Conservation (phyloP, 495 filamentous ascomycete genomes). For the Annulohypoxylon nitens region DNA sequence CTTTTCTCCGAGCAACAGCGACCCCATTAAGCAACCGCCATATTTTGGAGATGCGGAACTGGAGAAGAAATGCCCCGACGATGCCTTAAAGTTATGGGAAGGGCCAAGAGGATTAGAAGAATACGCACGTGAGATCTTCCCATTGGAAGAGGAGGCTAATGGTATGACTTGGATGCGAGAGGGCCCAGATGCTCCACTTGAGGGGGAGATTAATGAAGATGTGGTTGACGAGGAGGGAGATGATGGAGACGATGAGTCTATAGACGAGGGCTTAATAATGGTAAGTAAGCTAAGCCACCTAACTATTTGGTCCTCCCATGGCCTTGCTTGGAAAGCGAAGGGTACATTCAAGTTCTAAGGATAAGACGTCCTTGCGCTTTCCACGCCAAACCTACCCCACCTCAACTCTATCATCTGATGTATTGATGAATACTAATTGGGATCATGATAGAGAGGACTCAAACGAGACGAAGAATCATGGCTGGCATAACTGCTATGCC, state of each 20-base stretch:
- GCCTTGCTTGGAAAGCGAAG: not conserved
- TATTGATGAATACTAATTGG: constrained; percentile 19
- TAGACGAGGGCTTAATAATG: constrained; percentile 65
- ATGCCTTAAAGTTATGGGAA: constrained; percentile 87
- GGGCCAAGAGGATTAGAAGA: constrained; percentile 93
- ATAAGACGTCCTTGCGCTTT: not conserved
- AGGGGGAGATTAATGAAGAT: constrained; percentile 49
- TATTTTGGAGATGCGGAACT: constrained; percentile 67
- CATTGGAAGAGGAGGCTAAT: constrained; percentile 92
- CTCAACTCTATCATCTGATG: not conserved
- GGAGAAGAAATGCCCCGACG: constrained; percentile 73
- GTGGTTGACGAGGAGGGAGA: constrained; percentile 47
- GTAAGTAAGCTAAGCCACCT: constrained; percentile 18
- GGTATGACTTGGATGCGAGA: constrained; percentile 89
- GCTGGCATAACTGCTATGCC: constrained; percentile 54
- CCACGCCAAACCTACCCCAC: not conserved
- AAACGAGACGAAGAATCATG: constrained; percentile 65
- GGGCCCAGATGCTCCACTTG: constrained; percentile 50
- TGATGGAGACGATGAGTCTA: constrained; percentile 52
- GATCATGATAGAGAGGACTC: constrained; percentile 51
- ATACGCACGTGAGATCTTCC: constrained; percentile 95
- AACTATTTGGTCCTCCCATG: not conserved
- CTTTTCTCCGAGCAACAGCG: constrained; percentile 69
- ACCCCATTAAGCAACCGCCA: constrained; percentile 64
- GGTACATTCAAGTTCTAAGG: not conserved